phyloP scores from a whole-genome alignment of 2,329 filamentous ascomycete genomes.

The Fonsecaea monophora region DNA sequence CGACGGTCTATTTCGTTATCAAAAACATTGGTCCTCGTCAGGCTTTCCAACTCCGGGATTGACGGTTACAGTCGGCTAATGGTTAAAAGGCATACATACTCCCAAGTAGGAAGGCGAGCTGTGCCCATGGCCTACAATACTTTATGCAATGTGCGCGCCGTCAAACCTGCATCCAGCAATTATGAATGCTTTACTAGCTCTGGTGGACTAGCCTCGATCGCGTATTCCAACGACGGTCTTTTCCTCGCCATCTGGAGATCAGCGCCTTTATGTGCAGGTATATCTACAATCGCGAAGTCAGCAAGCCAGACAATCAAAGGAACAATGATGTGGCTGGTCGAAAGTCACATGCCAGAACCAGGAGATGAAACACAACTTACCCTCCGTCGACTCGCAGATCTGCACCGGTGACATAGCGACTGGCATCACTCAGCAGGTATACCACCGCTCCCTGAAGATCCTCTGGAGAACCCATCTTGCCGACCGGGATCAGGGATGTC shows the following conservation, averaged over 20 bases:
- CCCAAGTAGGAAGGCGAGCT: background rate
- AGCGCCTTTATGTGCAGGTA: slow-evolving; percentile 30
- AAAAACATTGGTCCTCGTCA: background rate
- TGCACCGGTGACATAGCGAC: slow-evolving; percentile 74
- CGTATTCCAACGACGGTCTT: background rate
- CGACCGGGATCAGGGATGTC: slow-evolving; percentile 89
- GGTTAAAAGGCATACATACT: background rate
- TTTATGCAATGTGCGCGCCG: background rate
- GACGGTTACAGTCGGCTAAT: background rate
- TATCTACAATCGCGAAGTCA: slow-evolving; percentile 20
- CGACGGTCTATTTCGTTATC: background rate
- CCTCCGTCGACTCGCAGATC: slow-evolving; percentile 85
- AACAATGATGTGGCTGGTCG: background rate
- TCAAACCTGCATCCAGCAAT: background rate
- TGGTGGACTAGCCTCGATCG: background rate
- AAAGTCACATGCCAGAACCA: background rate
- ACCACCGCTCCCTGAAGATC: slow-evolving; percentile 90
- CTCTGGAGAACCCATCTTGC: slow-evolving; percentile 89
- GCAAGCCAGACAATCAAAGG: slow-evolving; percentile 6
- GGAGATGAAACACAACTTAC: slow-evolving; percentile 69
- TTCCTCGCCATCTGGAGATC: slow-evolving; percentile 4
- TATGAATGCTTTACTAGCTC: background rate
- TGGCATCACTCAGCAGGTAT: slow-evolving; percentile 82
- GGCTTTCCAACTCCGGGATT: slow-evolving; percentile 5
- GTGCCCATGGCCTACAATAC: background rate